Evolutionary conservation across 148 eudicot genomes (phyloP), one percentile per base, ranked within the genome.

Genomic region (Camellia sinensis): DNA sequence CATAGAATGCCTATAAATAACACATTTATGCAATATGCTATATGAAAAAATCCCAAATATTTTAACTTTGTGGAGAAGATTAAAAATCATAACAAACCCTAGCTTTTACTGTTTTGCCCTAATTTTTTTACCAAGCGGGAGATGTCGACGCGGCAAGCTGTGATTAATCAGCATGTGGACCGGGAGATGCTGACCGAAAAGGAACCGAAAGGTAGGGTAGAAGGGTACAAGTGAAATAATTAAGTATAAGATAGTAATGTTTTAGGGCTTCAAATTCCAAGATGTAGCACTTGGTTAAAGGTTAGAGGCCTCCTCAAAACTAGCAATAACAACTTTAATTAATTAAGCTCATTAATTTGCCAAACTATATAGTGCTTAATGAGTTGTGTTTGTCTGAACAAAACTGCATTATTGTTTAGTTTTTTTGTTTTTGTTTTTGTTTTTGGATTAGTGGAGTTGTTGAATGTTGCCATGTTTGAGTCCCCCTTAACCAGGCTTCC

Each of bases 371-470:
- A 88, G 89, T 87, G 91, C 79, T 73, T 52, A 64, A 75, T 87
- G 90, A 83, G 89, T 87, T 88, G 91, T 84, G 75, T 44, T 87
- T 87, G 87, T 87, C 89, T 86, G 84, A 68, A 74, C 78, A 85
- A 78, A 73, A 84, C 66, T 72, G 88, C 80, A 88, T 79, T 80
- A 82, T 76, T 84, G 73, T 80, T 56, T 53, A 75, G 86, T 83
- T 44, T 22, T 74, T 76, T 80, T 81, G 37, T 29, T 29, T 29
- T 29, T 29, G 29, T 29, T 29, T 29, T 29, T 29, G 37, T 29
- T 1, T 29, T 80, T 69, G 74, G 79, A 87, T 73, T 85, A 86
- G 93, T 91, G 92, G 91, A 88, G 92, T 87, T 74, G 91, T 84
- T 87, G 71, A 74, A 72, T 84, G 90, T 79, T 83, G 87, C 81